These are phyloP conservation scores for Termitomyces sp. DNA, from an alignment of 768 basidiomycete species.

Conservation along the genomic window DNA sequence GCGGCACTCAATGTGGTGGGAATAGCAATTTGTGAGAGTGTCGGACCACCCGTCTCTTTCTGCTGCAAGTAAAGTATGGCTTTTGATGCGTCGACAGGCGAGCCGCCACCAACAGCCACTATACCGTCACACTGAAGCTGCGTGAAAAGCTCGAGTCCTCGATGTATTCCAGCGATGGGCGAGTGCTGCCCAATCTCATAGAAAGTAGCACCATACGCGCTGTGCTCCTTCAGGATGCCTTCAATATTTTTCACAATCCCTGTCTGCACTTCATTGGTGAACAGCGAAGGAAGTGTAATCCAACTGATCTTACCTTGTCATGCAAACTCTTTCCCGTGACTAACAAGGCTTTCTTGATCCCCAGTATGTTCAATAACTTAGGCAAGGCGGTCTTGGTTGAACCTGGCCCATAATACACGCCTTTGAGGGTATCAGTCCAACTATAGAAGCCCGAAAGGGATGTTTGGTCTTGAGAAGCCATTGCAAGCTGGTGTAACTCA, in stretches of 20 bases:
- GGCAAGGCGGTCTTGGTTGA: slow-evolving; percentile 60
- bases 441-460: slow-evolving; percentile 52
- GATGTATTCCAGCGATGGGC: slow-evolving; percentile 62
- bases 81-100: slow-evolving; percentile 76
- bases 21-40: slow-evolving; percentile 67
- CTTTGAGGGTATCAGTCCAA: slow-evolving; percentile 65
- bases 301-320: slow-evolving; percentile 44
- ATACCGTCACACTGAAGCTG: slow-evolving; percentile 61
- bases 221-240: slow-evolving; percentile 47
- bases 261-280: slow-evolving; percentile 35
- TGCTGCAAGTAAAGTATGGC: slow-evolving; percentile 64
- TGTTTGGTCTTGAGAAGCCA: slow-evolving; percentile 16
- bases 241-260: slow-evolving; percentile 56
- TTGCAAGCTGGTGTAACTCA: neutral
- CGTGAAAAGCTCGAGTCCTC: slow-evolving; percentile 52
- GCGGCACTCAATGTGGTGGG: slow-evolving; percentile 82
- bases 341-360: slow-evolving; percentile 60
- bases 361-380: slow-evolving; percentile 49
- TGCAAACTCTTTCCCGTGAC: slow-evolving; percentile 70
- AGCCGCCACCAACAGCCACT: slow-evolving; percentile 76
- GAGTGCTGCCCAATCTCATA: slow-evolving; percentile 71
- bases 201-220: slow-evolving; percentile 67
- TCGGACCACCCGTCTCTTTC: slow-evolving; percentile 48
- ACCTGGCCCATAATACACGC: slow-evolving; percentile 72
- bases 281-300: neutral